Evolutionary conservation across 176 grass and related monocot species (phyloP), one percentile per base, ranked within the genome.

Genomic region (Alloteropsis semialata): DNA sequence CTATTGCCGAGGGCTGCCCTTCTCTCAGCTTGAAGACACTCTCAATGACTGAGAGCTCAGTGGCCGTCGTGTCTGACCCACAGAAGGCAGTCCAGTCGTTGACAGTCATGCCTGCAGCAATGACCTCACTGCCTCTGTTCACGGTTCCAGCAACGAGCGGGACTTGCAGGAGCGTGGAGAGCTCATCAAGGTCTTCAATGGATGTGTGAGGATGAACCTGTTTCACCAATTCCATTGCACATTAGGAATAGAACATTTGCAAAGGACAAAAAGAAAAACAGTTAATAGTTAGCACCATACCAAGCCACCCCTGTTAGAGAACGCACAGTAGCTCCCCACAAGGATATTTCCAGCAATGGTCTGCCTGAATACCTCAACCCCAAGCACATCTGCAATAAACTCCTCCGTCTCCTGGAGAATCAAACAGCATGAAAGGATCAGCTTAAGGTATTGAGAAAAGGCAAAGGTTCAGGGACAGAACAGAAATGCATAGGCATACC

Each of bases 1-100:
- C 93, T 9, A 99, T 99, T 0, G 89, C 78, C 0, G 80, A 85
- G 6, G 93, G 97, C 42, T 89, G 93, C 3, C 85, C 87, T 74
- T 99, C 91, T 39, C 97, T 89, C 85, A 99, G 84, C 80, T 99
- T 96, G 85, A 99, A 99, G 30, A 99, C 93, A 0, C 88, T 92
- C 72, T 99, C 97, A 1, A 99, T 92, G 79, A 99, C 93, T 0
- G 97, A 99, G 34, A 99, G 91, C 89, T 99, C 97, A 0, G 97
- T 99, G 29, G 97, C 93, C 0, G 97, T 99, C 9, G 93, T 99
- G 85, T 99, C 91, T 0, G 93, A 89, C 3, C 97, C 97, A 66
- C 97, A 99, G 73, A 99, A 96, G 0, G 97, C 97, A 8, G 97
- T 96, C 97, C 97, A 99, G 65, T 99, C 97, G 33, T 99, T 99